Conservation (phyloP, 805 yeast species). For the Yarrowia alimentaria region DNA sequence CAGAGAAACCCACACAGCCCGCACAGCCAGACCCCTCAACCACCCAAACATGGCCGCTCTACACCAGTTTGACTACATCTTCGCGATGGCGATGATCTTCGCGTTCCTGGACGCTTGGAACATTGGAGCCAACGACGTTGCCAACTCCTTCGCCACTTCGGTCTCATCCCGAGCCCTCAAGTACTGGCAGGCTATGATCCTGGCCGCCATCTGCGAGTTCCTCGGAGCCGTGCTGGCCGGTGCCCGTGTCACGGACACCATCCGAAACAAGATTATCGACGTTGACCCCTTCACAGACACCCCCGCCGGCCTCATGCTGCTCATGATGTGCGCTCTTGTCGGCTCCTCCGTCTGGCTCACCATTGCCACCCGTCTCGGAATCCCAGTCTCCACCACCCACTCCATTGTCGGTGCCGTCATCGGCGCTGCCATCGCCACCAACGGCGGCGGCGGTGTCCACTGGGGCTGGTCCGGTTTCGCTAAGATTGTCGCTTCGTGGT, state of each 20-base stretch:
- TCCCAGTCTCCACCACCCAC: constrained; percentile 83
- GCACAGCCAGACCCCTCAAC: not conserved
- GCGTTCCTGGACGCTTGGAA: constrained; percentile 78
- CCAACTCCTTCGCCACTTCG: constrained; percentile 76
- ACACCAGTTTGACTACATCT: constrained; percentile 57
- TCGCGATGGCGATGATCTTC: constrained; percentile 66
- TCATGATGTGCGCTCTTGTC: constrained; percentile 71
- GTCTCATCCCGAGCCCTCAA: constrained; percentile 66
- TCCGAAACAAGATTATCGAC: constrained; percentile 62
- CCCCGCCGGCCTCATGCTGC: constrained; percentile 71
- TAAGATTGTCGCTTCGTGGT: constrained; percentile 76
- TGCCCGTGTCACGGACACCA: constrained; percentile 70
- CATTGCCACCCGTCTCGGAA: constrained; percentile 62
- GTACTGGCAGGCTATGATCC: constrained; percentile 72
- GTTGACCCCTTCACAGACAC: constrained; percentile 48
- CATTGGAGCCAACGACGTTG: constrained; percentile 80
- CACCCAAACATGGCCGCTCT: constrained; percentile 27
- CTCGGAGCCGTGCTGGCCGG: constrained; percentile 75
- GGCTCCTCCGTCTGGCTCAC: constrained; percentile 73
- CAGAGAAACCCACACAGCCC: too few species aligned
- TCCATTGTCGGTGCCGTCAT: constrained; percentile 74
- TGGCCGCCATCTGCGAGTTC: constrained; percentile 70
- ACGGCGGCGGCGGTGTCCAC: constrained; percentile 55
- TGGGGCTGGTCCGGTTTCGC: constrained; percentile 73
- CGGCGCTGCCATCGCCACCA: constrained; percentile 73